These are phyloP conservation scores for Dioscorea dumetorum DNA, from an alignment of 106 monocot genomes.

Conservation along the genomic window DNA sequence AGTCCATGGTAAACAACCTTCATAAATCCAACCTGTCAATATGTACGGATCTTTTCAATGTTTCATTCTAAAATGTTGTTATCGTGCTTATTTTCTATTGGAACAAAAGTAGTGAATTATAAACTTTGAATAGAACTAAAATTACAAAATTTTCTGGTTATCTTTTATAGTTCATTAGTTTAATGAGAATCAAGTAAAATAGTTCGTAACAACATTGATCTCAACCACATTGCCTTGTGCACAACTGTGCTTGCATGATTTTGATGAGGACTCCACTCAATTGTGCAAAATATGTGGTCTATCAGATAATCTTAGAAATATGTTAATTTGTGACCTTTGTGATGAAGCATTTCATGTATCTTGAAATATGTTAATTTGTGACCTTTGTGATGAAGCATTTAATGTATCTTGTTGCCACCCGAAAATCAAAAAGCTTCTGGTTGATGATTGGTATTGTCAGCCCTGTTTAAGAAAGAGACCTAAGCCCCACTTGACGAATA, in stretches of 20 bases:
- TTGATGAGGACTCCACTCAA: slow-evolving; percentile 3
- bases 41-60: no score
- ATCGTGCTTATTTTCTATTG: no score
- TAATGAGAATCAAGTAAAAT: no score
- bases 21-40: no score
- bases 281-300: slow-evolving; percentile 44
- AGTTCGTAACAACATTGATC: no score
- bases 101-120: no score
- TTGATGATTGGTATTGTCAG: slow-evolving; percentile 70
- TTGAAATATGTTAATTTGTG: slow-evolving; percentile 93
- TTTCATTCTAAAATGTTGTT: no score
- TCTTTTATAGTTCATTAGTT: no score
- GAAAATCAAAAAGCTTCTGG: slow-evolving; percentile 29
- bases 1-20: no score
- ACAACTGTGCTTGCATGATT: slow-evolving; percentile 5
- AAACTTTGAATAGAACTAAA: no score
- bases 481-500: slow-evolving; percentile 17
- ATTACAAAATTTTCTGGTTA: no score
- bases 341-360: slow-evolving; percentile 79
- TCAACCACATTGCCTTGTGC: neutral
- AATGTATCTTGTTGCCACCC: slow-evolving; percentile 60
- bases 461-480: slow-evolving; percentile 57
- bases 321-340: slow-evolving; percentile 86
- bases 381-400: slow-evolving; percentile 81
- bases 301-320: slow-evolving; percentile 20